Conservation (phyloP, 2,329 filamentous ascomycete genomes). For the Stylonectria norvegica region DNA sequence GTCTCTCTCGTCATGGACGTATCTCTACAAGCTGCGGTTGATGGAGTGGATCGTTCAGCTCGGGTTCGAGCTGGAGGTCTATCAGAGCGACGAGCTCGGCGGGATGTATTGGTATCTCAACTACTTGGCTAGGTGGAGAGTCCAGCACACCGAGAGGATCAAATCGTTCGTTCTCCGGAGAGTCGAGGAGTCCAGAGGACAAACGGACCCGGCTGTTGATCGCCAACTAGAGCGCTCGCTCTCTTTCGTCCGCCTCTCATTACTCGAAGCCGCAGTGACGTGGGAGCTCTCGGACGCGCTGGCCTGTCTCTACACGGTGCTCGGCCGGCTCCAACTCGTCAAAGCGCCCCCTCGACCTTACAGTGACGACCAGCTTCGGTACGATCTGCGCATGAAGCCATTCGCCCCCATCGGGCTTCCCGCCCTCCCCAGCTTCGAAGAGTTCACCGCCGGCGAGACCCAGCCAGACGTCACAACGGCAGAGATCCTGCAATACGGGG, state of each 20-base stretch:
- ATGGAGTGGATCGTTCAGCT: slow-evolving; percentile 87
- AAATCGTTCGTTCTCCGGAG: slow-evolving; percentile 57
- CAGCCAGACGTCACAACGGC: slow-evolving; percentile 38
- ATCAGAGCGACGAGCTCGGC: slow-evolving; percentile 77
- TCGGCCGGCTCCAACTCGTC: slow-evolving; percentile 58
- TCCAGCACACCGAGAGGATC: slow-evolving; percentile 70
- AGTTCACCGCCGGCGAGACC: slow-evolving; percentile 48
- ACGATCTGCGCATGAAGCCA: slow-evolving; percentile 83
- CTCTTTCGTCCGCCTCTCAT: slow-evolving; percentile 56
- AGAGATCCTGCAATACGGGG: slow-evolving; percentile 44
- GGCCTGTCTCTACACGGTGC: slow-evolving; percentile 61
- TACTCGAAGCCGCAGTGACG: slow-evolving; percentile 63
- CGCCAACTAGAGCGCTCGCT: slow-evolving; percentile 47
- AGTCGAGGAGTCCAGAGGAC: slow-evolving; percentile 29
- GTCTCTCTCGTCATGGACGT: slow-evolving; percentile 82
- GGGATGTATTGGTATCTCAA: slow-evolving; percentile 91
- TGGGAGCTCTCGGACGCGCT: slow-evolving; percentile 55
- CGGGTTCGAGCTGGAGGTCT: slow-evolving; percentile 90
- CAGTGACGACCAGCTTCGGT: slow-evolving; percentile 63
- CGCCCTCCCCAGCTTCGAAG: slow-evolving; percentile 60
- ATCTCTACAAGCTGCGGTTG: slow-evolving; percentile 82
- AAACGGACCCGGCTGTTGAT: slow-evolving; percentile 31
- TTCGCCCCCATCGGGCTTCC: slow-evolving; percentile 69
- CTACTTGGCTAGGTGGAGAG: slow-evolving; percentile 64
- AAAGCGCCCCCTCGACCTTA: slow-evolving; percentile 57